Conservation (phyloP, 225 moss, liverwort and hornwort species). For the Sphagnum tenellum region DNA sequence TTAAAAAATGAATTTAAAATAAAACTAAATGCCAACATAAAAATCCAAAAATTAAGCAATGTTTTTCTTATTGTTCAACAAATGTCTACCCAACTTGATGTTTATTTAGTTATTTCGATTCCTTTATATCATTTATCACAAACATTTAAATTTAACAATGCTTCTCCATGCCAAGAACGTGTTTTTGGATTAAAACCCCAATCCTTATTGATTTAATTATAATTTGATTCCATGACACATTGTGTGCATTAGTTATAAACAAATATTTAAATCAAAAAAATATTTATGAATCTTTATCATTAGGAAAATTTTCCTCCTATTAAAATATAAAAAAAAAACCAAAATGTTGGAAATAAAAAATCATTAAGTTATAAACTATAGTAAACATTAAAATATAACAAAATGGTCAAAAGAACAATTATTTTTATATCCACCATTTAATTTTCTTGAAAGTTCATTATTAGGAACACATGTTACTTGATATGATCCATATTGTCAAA, state of each 20-base stretch:
- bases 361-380: neutral
- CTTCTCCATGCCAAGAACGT: neutral
- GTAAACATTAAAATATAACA: no score
- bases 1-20: neutral
- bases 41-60: neutral
- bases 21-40: neutral
- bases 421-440: no score
- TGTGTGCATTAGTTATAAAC: no score
- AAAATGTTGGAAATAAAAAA: neutral
- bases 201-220: no score
- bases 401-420: no score
- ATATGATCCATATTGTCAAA: no score
- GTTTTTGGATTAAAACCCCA: neutral
- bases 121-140: neutral
- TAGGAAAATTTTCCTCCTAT: neutral
- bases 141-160: neutral
- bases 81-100: neutral
- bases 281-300: neutral
- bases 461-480: no score
- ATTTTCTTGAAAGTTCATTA: no score
- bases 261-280: no score
- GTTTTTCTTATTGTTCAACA: neutral
- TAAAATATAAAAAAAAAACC: neutral
- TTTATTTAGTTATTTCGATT: neutral
- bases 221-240: no score